Evolutionary conservation across 202 grass and related monocot species (phyloP).

Genomic region (Saccharum hybrid): DNA sequence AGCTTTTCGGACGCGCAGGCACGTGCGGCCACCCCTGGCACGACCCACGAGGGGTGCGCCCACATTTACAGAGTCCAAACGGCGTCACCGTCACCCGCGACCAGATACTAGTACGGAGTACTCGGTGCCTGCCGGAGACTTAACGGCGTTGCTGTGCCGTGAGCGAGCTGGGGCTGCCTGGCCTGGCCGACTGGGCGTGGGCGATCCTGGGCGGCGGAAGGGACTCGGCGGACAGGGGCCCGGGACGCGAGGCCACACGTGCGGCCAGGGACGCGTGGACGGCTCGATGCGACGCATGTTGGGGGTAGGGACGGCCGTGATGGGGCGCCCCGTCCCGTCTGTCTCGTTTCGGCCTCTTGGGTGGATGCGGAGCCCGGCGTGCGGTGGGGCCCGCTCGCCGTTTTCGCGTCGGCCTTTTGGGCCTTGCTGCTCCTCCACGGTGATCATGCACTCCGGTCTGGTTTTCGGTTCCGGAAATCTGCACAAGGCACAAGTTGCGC

Average conservation of each 20-base stretch:
- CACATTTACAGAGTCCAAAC: not conserved
- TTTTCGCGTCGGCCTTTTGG: too few relatives aligned
- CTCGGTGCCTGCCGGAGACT: not conserved
- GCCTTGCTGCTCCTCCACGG: too few relatives aligned
- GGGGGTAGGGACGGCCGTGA: not conserved
- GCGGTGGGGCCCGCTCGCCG: too few relatives aligned
- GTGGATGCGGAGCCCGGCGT: too few relatives aligned
- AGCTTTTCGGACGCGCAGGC: constrained; percentile 38
- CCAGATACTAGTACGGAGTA: too few relatives aligned
- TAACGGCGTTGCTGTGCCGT: not conserved
- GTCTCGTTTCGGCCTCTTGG: too few relatives aligned
- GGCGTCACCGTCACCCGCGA: not conserved
- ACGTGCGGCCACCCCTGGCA: constrained; percentile 37
- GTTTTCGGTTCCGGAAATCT: too few relatives aligned
- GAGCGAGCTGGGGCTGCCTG: too few relatives aligned
- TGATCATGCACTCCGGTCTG: too few relatives aligned
- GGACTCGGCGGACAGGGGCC: not conserved
- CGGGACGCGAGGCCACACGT: constrained; percentile 48
- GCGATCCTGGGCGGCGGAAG: not conserved
- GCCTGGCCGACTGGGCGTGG: not conserved
- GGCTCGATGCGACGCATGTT: not conserved
- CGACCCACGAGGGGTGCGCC: not conserved
- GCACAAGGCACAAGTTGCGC: too few relatives aligned
- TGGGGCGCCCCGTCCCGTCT: too few relatives aligned
- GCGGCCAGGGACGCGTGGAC: constrained; percentile 44